These are phyloP conservation scores for Sporothrix humicola DNA, from an alignment of 2,329 filamentous ascomycete genomes.

Conservation along the genomic window DNA sequence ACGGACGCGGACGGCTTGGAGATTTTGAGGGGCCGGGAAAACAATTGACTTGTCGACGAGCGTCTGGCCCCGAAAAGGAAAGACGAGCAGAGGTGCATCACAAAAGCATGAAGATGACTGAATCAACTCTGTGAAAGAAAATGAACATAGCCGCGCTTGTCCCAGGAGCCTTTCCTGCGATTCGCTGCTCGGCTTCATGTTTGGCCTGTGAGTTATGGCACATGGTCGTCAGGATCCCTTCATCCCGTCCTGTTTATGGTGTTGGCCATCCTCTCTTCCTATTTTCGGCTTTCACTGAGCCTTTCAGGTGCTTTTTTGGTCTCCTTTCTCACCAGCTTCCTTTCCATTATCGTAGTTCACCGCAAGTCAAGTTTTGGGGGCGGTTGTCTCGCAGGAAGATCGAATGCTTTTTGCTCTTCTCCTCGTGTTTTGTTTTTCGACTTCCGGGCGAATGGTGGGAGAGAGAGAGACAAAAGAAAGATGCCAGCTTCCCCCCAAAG, in stretches of 20 bases:
- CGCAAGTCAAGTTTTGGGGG: not conserved
- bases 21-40: not conserved
- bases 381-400: not conserved
- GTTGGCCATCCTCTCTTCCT: not conserved
- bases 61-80: not conserved
- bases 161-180: not conserved
- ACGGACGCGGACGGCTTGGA: slow-evolving; percentile 4
- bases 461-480: not conserved
- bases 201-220: too few relatives aligned
- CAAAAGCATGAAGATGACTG: not conserved
- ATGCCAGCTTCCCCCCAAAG: not conserved
- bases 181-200: not conserved
- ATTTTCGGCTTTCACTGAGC: not conserved
- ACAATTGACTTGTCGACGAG: slow-evolving; percentile 14
- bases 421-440: not conserved
- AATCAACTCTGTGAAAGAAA: not conserved
- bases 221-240: not conserved
- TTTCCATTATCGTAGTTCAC: not conserved
- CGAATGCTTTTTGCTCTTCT: not conserved
- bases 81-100: not conserved
- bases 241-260: not conserved
- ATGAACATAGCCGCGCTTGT: slow-evolving; percentile 27
- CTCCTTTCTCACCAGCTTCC: not conserved
- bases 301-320: not conserved
- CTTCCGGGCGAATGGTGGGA: not conserved